A percentile compares a stretch with the other conserved stretches of the same genome.
These are phyloP conservation scores for Decorospora gaudefroyi DNA, from an alignment of 2,329 filamentous ascomycete genomes.

Conservation along the genomic window DNA sequence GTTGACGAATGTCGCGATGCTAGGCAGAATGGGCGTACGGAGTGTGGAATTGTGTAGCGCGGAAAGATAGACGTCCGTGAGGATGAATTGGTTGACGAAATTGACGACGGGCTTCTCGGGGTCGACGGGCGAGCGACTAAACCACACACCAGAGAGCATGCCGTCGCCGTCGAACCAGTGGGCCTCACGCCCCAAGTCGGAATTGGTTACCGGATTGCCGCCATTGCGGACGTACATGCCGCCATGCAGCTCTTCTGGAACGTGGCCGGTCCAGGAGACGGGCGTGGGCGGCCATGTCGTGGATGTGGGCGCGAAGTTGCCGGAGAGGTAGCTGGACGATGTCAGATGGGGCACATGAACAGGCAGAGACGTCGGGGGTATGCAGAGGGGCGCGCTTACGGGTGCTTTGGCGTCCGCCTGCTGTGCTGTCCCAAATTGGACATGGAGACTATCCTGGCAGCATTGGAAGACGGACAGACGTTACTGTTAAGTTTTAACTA, in stretches of 20 bases:
- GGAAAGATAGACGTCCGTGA: slow-evolving; percentile 68
- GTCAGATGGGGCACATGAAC: slow-evolving; percentile 13
- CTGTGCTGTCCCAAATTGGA: slow-evolving; percentile 23
- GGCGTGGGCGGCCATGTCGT: slow-evolving; percentile 60
- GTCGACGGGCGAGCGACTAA: slow-evolving; percentile 51
- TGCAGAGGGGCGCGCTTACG: slow-evolving; percentile 37
- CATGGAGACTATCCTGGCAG: slow-evolving; percentile 27
- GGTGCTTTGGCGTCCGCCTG: slow-evolving; percentile 44
- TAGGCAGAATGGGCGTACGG: slow-evolving; percentile 64
- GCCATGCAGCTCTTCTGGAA: slow-evolving; percentile 67
- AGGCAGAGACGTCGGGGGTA: neutral
- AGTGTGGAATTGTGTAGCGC: slow-evolving; percentile 55
- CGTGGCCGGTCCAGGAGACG: slow-evolving; percentile 61
- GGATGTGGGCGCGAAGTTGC: slow-evolving; percentile 71
- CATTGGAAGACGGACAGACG: slow-evolving; percentile 17
- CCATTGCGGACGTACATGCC: slow-evolving; percentile 75
- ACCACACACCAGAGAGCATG: slow-evolving; percentile 71
- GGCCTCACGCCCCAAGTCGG: slow-evolving; percentile 63
- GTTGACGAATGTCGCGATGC: slow-evolving; percentile 68
- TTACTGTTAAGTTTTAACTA: no score
- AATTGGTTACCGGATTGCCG: slow-evolving; percentile 67
- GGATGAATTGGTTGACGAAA: slow-evolving; percentile 71
- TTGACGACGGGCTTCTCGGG: slow-evolving; percentile 57
- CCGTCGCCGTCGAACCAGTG: slow-evolving; percentile 79
- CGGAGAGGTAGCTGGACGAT: slow-evolving; percentile 60